Base-by-base conservation (phyloP, 257 asterid genomes). In the Henckelia pumila region DNA sequence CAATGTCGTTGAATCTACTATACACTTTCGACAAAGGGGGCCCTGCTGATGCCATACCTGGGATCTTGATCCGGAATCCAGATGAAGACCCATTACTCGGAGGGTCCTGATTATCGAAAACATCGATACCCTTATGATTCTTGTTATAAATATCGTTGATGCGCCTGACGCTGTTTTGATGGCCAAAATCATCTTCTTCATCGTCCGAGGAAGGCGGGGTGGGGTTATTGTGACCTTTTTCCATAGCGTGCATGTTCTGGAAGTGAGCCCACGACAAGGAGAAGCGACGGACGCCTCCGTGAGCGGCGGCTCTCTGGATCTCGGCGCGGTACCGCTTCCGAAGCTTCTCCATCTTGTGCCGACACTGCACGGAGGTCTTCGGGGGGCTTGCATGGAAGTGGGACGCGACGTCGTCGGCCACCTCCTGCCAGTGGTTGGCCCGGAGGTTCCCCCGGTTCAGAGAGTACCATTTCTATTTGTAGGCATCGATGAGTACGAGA, bases 341-440 rank as follows among this genome's bases (percentile, higher is more conserved):
- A 20, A 94, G 95, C 88, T 94, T 94, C 87, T 94, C 99, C 99
- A 94, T 94, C 88, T 94, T 94, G 80, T 94, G 99, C 25, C 97
- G 95, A 72, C 99, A 91, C 93, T 94, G 99, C 8, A 94, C 96
- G 63, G 95, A 81, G 37, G 99, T 90, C 67, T 90, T 94, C 0
- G 89, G 71, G 0, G 85, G 72, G 53, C 7, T 19, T 49, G 80
- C 75, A 24, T 96, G 91, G 81, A 88, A 86, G 0, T 85, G 63
- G 0, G 80, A 21, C 6, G 86, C 91, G 64, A 94, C 85, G 5
- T 87, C 96, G 7, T 83, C 95, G 65, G 99, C 96, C n/a, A 94
- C 99, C 64, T 94, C 96, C 80, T 90, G 96, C 99, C 99, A 93
- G 80, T 93, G 99, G 60, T 77, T 76, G 24, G 95, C 95, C 2